phyloP scores from a whole-genome alignment of 495 filamentous ascomycete species.

The Talaromyces ruber region DNA sequence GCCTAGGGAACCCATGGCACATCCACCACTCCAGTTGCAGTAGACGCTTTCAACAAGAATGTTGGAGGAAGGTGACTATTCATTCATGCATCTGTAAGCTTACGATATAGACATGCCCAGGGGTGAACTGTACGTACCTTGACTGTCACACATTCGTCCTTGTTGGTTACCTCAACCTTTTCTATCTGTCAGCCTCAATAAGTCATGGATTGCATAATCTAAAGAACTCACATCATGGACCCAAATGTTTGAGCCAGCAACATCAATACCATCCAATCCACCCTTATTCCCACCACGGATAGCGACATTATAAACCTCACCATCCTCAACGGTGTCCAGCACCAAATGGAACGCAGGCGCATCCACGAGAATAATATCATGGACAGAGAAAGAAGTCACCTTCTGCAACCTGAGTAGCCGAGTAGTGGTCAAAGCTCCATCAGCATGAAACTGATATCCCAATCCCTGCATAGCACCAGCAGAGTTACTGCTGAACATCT shows the following conservation, averaged over 20 bases:
- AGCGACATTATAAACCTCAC: conserved; percentile 45
- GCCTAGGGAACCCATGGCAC: conserved; percentile 41
- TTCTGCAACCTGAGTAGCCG: conserved; percentile 31
- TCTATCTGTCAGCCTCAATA: no score
- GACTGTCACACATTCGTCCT: conserved; percentile 47
- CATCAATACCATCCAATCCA: conserved; percentile 43
- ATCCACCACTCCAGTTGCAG: conserved; percentile 49
- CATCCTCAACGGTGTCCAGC: conserved; percentile 36
- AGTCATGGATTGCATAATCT: no score
- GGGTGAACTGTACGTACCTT: conserved; percentile 18
- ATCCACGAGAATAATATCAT: conserved; percentile 44
- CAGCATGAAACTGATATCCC: conserved; percentile 36
- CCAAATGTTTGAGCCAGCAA: conserved; percentile 41
- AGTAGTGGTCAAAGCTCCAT: conserved; percentile 13
- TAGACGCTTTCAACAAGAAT: conserved; percentile 48
- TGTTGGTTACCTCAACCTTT: conserved; percentile 46
- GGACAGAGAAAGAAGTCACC: conserved; percentile 38
- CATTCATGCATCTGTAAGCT: conserved; percentile 10
- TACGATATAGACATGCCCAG: no score
- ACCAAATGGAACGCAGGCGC: conserved; percentile 41
- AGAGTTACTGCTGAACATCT: conserved; percentile 34
- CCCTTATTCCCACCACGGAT: conserved; percentile 41
- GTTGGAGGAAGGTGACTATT: conserved; percentile 32
- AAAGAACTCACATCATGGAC: conserved; percentile 38
- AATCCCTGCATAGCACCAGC: conserved; percentile 43